A percentile compares a stretch with the other conserved stretches of the same genome.
phyloP scores from a whole-genome alignment of 75 land plant species.

The Pinus taeda region DNA sequence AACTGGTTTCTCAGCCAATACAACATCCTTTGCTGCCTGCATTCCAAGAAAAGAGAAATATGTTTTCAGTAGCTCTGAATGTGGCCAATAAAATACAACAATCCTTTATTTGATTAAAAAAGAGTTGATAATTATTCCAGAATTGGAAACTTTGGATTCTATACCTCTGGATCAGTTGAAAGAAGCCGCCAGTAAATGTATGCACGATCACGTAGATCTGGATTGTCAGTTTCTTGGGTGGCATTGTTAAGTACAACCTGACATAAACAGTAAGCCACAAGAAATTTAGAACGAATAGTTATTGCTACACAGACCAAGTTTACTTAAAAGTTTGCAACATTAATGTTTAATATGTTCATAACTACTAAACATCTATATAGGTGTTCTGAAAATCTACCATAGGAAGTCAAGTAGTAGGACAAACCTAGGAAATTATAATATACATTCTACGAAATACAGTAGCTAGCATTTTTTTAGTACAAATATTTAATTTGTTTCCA shows the following conservation, averaged over 20 bases:
- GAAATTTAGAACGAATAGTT: background rate
- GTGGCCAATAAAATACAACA: background rate
- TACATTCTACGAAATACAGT: too few species aligned
- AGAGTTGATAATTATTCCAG: background rate
- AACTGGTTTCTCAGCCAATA: constrained; percentile 98
- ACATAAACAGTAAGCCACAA: background rate
- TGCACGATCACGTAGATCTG: constrained; percentile 98
- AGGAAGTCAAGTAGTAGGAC: background rate
- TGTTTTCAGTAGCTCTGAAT: background rate
- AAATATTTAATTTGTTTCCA: too few species aligned
- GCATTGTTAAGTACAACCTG: constrained; percentile 99
- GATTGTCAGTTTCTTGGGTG: constrained; percentile 98
- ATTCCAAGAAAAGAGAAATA: background rate
- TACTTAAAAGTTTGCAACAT: background rate
- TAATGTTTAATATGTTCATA: background rate
- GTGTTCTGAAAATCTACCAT: background rate
- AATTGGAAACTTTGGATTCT: background rate
- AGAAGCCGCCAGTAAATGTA: constrained; percentile 99
- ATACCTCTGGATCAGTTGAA: constrained; percentile 99
- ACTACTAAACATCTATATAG: background rate
- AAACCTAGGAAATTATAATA: too few species aligned
- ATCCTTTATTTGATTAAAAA: background rate
- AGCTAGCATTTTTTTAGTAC: too few species aligned
- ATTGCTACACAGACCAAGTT: too few species aligned
- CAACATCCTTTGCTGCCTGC: constrained; percentile 99